Base-by-base conservation (phyloP, 2,329 filamentous ascomycete species). In the Ciborinia camelliae region DNA sequence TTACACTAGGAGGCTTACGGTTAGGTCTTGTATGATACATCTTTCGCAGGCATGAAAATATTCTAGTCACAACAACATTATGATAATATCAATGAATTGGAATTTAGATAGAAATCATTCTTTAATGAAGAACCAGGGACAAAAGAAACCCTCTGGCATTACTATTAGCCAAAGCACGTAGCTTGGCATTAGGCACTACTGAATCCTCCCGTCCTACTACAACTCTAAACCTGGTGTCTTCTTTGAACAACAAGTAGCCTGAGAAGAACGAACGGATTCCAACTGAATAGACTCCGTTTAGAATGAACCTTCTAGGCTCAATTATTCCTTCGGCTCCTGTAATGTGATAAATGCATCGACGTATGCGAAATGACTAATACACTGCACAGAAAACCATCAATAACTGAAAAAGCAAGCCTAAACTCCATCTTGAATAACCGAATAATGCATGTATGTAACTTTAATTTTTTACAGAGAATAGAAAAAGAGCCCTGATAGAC, bases 91-190 rank as follows among this genome's bases (percentile, higher is more conserved):
- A 47, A 59, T 37, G 41, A 59, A 47, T 59, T 59, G 30, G 30
- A 37, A 47, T 63, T 28, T 41, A 60, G 47, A 67, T 41, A 60
- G 47, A 67, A 51, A 52, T 48, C 35, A 58, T 39, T 59, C 50
- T 26, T 57, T 26, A 18, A 55, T 57, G 41, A 57, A 64, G 57
- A 65, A 39, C 50, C 45, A 67, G 30, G 58, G 67, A 68, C 68
- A 61, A 69, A 71, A 65, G 20, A 45, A 53, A 23, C 30, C 61
- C 66, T 66, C 53, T 68, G 64, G 63, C 70, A 68, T 69, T 66
- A 72, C 69, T 73, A 68, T 69, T 55, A 68, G 69, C 70, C 68
- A 67, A 59, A 68, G 68, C 70, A 65, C 64, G 35, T 53, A 68
- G 67, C 67, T 57, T 57, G 61, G 51, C 61, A 63, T 63, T 39